Base-by-base conservation (phyloP, 148 eudicot species). In the Rhododendron ovatum region DNA sequence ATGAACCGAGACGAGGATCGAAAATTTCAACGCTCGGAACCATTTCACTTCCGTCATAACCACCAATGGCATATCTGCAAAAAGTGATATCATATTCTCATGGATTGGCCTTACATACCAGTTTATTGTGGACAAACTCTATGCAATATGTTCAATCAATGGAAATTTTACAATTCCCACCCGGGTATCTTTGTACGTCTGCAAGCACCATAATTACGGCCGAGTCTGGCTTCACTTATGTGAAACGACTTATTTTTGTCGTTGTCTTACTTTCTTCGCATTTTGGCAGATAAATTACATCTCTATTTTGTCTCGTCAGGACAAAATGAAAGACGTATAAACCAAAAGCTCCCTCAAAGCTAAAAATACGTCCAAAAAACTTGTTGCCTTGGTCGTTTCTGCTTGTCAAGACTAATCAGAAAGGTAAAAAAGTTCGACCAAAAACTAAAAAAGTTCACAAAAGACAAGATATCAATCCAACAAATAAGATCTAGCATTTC, bases 1-100 rank as follows among this genome's bases (percentile, higher is more conserved):
- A 96, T 73, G 59, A 78, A 33, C 92, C 95, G 50, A 75, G 83
- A 67, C 99, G 94, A 84, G 99, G 98, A 85, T 96, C 99, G 87
- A 85, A 95, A 71, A 95, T 93, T 91, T 95, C 98, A 37, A 94
- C 87, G 69, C 89, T 95, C 30, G 91, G 80, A 74, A 93, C 93
- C 93, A 92, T 91, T 37, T 48, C 9, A 37, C 41, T 88, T 85
- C 95, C 95, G 90, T 93, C 93, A 86, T 77, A 94, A 43, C 99
- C 98, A 69, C 99, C 99, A 18, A 93, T 51, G 73, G 91, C 98
- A 83, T 91, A 94, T 88, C 98, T 94, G 89, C 87, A 81, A 82
- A 85, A 39, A n/a, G 33, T 33, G 8, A 69, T 82, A 45, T 84
- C 50, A 48, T n/a, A 28, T 18, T 67, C 51, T 80, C 61, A 83